Base-by-base conservation (phyloP, 2,329 filamentous ascomycete species). In the Trichoderma sp. region DNA sequence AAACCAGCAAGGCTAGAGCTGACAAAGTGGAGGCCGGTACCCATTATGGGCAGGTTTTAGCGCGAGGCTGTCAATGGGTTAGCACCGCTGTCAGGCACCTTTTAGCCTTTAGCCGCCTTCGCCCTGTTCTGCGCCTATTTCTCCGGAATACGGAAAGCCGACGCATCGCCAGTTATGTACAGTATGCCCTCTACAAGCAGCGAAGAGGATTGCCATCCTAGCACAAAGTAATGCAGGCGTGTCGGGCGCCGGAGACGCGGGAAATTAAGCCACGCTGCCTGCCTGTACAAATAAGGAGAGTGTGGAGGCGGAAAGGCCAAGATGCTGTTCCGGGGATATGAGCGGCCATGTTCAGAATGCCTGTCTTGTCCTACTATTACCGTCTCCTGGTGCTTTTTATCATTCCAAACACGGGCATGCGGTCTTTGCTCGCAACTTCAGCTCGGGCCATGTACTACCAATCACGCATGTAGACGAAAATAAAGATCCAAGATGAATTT, bases 301-400 rank as follows among this genome's bases (percentile, higher is more conserved):
- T 55, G 66, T 56, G 66, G 66, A 68, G 66, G 59, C 30, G 54
- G 52, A 59, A 59, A 55, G 28, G 32, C 26, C 56, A 43, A n/a
- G 39, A n/a, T 18, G 16, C 18, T 43, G 24, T 6, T n/a, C 24
- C 64, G 13, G 54, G 54, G 32, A 18, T n/a, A 3, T 43, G 39
- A 64, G 60, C 51, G 54, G 49, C 37, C 60, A 64, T 21, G 21
- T 54, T 13, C 10, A 24, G 46, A 24, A 49, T 49, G 46, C 46
- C 46, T 24, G n/a, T 49, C 46, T 24, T 21, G 46, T 24, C n/a
- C n/a, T 49, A 8, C 3, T 43, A n/a, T 10, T 10, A 32, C 32
- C 32, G 14, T 43, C 16, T 43, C 18, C 39, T 43, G 39, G 7
- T n/a, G 18, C 18, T 18, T 39, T n/a, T 43, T 6, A 10, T 43